Conservation (phyloP, 2,329 filamentous ascomycete genomes). For the Neopestalotiopsis sp. region DNA sequence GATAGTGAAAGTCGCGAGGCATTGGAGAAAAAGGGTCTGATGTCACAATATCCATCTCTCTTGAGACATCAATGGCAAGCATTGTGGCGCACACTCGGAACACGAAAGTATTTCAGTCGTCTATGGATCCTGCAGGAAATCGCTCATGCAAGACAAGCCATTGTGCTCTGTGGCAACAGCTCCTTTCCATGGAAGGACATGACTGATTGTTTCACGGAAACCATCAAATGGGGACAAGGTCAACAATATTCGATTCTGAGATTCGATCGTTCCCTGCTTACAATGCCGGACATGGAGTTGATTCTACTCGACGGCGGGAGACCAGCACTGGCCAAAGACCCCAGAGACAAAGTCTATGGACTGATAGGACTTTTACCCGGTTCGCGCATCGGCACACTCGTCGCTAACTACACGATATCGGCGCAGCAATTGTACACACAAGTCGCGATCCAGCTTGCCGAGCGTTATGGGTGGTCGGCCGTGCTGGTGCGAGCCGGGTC, state of each 20-base stretch:
- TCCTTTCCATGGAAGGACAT: not conserved
- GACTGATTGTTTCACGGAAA: fast-evolving
- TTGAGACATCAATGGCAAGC: too few species aligned
- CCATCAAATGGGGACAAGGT: too few species aligned
- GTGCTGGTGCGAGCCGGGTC: constrained; percentile 16
- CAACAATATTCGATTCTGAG: not conserved
- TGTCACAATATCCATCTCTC: too few species aligned
- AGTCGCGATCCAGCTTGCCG: constrained; percentile 16
- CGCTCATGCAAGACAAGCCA: not conserved
- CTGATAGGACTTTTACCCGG: not conserved
- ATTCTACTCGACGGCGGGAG: not conserved
- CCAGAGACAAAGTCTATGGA: not conserved
- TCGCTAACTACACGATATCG: not conserved
- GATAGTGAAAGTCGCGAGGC: not conserved
- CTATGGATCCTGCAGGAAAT: not conserved
- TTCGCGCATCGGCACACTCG: not conserved
- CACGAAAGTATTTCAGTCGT: not conserved
- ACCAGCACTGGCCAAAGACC: not conserved
- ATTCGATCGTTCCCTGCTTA: not conserved
- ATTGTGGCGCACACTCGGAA: not conserved
- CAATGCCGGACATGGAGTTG: not conserved
- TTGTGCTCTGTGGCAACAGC: not conserved
- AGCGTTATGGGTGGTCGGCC: constrained; percentile 3
- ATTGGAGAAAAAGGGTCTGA: not conserved
- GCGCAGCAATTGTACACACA: not conserved